A percentile compares a stretch with the other conserved stretches of the same genome.
Conservation (phyloP, 2,329 filamentous ascomycete species). For the Colletotrichum horii region DNA sequence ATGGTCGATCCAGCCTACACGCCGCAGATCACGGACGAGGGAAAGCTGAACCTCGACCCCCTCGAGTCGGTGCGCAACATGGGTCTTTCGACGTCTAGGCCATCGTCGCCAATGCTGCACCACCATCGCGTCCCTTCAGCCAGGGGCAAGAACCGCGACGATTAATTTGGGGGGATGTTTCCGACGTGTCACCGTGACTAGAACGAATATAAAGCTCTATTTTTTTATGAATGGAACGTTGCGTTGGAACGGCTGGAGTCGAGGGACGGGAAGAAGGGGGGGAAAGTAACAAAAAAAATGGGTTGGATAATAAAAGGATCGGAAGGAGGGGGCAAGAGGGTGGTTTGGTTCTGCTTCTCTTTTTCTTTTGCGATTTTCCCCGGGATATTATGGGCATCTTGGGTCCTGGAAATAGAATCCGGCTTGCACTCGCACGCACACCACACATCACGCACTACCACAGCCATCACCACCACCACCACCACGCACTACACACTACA, state of each 20-base stretch:
- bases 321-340: background rate
- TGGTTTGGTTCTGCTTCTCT: background rate
- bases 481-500: background rate
- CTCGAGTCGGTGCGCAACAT: slow-evolving; percentile 42
- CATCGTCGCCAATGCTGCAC: slow-evolving; percentile 48
- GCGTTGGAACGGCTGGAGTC: background rate
- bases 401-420: slow-evolving; percentile 17
- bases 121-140: slow-evolving; percentile 20
- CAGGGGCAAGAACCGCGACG: slow-evolving; percentile 21
- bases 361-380: background rate
- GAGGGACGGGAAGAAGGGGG: background rate
- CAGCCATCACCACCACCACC: background rate
- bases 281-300: slow-evolving; percentile 1
- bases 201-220: background rate
- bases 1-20: slow-evolving; percentile 57
- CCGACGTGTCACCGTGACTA: background rate
- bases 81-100: slow-evolving; percentile 51
- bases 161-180: background rate
- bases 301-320: slow-evolving; percentile 15
- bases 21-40: slow-evolving; percentile 35
- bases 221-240: background rate
- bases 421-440: slow-evolving; percentile 1
- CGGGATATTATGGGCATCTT: background rate
- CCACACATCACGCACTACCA: background rate
- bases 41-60: slow-evolving; percentile 42